Evolutionary conservation across 2,329 filamentous ascomycete species (phyloP), one percentile per base, ranked within the genome.

Genomic region (Fusarium sp.): DNA sequence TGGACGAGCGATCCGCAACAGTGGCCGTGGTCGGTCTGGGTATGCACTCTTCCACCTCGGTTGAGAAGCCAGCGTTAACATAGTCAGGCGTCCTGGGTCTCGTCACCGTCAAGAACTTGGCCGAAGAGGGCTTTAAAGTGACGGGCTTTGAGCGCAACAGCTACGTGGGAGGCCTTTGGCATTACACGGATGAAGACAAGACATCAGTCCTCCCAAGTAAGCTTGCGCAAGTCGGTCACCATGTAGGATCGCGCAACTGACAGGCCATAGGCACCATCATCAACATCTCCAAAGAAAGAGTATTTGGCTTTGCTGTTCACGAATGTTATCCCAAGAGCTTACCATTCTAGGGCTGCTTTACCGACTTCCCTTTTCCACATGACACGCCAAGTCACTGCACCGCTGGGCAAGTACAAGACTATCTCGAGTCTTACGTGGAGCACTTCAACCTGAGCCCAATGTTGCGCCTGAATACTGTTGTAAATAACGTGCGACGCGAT

Each of bases 141-240:
- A 75, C 74, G 3, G 79, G 75, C 1, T 81, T 81, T 38, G 80
- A 81, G n/a, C 70, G 73, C 13, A 77, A 74, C 36, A 53, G 69
- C 35, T 76, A 74, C 41, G 67, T 80, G 9, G 79, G 79, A 12
- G 79, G 80, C 0, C 60, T 82, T 0, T 82, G 79, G 79, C 73
- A 77, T 39, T 80, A 75, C 50, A 79, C 73, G 10, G 71, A 74
- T 2, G 68, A 77, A n/a, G 66, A 76, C 57, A 72, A 73, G 58
- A 79, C 76, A 29, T 75, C 75, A 9, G 76, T 77, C 26, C 74
- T 79, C 5, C 62, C 68, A 12, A 75, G 71, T 72, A 68, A 65
- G 68, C 65, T 7, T 3, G 5, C n/a, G 13, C 4, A 7, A 1
- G 15, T 4, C 53, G 12, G 6, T 2, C 11, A 19, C 19, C 10